phyloP scores from a whole-genome alignment of 441 rosid genomes.

The Aleurites moluccanus region DNA sequence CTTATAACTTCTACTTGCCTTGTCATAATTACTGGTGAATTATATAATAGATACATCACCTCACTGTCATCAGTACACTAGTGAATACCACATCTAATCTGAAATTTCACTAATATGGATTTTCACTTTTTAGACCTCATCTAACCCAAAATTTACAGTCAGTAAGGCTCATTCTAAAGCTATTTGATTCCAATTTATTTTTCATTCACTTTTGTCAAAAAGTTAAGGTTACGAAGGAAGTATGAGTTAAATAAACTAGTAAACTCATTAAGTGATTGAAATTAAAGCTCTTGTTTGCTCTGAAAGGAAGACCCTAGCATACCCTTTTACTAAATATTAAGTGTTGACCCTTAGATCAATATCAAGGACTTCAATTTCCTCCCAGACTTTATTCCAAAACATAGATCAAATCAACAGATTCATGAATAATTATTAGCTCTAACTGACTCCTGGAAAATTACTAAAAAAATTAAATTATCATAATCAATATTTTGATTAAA shows the following conservation, averaged over 20 bases:
- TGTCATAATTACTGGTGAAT: no score
- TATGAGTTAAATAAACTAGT: neutral
- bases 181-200: neutral
- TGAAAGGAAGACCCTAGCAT: neutral
- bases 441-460: neutral
- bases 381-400: neutral
- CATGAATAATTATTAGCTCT: neutral
- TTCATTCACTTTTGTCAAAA: neutral
- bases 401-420: neutral
- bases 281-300: neutral
- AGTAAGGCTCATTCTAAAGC: neutral
- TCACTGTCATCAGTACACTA: no score
- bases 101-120: neutral
- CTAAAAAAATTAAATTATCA: neutral
- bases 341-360: neutral
- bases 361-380: neutral
- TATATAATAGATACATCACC: no score
- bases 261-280: neutral
- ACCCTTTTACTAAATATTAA: no score
- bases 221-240: neutral
- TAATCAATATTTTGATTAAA: neutral
- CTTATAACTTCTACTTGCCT: no score
- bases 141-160: neutral
- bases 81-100: neutral
- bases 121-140: neutral